Percentiles rank a stretch among this genome's conserved stretches.
These are phyloP conservation scores for Phytophthora syringae DNA, from an alignment of 352 stramenopile species.

Conservation along the genomic window DNA sequence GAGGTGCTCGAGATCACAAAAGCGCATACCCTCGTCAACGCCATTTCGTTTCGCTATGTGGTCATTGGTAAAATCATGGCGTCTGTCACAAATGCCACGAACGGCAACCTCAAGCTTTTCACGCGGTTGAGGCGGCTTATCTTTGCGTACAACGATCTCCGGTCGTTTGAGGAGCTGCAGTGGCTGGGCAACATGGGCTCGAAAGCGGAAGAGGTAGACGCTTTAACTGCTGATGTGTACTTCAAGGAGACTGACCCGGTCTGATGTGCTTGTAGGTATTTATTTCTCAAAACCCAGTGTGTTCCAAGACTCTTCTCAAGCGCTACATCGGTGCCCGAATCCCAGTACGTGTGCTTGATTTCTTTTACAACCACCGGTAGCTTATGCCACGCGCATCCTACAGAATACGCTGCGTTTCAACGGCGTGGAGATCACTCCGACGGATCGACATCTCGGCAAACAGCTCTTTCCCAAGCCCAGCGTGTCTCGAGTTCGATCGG, in stretches of 20 bases:
- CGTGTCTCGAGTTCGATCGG: slow-evolving; percentile 1
- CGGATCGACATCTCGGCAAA: slow-evolving; percentile 52
- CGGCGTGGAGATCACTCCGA: slow-evolving; percentile 60
- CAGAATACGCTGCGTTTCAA: slow-evolving; percentile 74
- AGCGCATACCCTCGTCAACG: slow-evolving; percentile 55
- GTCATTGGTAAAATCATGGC: slow-evolving; percentile 48
- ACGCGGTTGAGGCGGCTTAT: slow-evolving; percentile 55
- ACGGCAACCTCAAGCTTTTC: slow-evolving; percentile 68
- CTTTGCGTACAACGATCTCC: slow-evolving; percentile 75
- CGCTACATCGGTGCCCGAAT: slow-evolving; percentile 59
- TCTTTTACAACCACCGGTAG: background rate
- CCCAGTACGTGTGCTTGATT: slow-evolving; percentile 38
- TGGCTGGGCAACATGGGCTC: slow-evolving; percentile 60
- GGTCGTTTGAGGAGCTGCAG: slow-evolving; percentile 64
- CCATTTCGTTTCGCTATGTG: slow-evolving; percentile 74
- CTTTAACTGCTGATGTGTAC: background rate
- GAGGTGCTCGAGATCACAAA: slow-evolving; percentile 68
- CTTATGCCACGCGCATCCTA: background rate
- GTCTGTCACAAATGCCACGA: slow-evolving; percentile 38
- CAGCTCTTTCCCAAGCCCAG: slow-evolving; percentile 62
- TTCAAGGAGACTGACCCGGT: background rate
- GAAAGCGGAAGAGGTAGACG: slow-evolving; percentile 79
- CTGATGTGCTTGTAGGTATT: slow-evolving; percentile 45
- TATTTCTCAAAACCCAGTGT: slow-evolving; percentile 68
- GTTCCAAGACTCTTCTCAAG: slow-evolving; percentile 57